These are phyloP conservation scores for Xylaria sp. DNA, from an alignment of 2,329 filamentous ascomycete species.

Conservation along the genomic window DNA sequence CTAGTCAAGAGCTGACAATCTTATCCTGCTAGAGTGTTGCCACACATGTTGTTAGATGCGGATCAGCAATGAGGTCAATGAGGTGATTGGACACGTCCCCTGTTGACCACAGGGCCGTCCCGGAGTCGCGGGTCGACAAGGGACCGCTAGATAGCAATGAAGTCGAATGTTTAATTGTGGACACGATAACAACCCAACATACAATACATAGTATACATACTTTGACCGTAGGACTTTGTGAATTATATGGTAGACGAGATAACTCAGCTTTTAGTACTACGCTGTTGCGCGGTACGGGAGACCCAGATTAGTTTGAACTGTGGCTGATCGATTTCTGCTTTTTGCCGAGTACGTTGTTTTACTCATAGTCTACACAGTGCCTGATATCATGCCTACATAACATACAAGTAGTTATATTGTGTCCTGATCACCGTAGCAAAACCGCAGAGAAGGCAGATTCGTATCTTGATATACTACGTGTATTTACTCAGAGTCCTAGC, in stretches of 20 bases:
- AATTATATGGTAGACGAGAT: background rate
- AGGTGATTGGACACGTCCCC: slow-evolving; percentile 20
- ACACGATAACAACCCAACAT: background rate
- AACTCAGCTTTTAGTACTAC: background rate
- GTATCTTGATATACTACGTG: background rate
- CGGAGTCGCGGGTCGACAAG: slow-evolving; percentile 30
- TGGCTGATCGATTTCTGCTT: background rate
- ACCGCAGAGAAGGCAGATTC: background rate
- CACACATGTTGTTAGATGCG: slow-evolving; percentile 16
- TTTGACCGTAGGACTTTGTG: background rate
- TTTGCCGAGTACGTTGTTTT: background rate
- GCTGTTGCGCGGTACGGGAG: slow-evolving; percentile 2
- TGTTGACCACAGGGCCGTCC: slow-evolving; percentile 24
- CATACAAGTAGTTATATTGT: background rate
- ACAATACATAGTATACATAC: background rate
- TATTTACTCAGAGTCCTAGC: background rate
- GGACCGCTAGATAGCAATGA: slow-evolving; percentile 1
- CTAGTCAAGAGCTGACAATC: slow-evolving; percentile 10
- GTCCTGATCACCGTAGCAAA: background rate
- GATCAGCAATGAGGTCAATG: slow-evolving; percentile 4
- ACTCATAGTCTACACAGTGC: background rate
- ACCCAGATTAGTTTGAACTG: background rate
- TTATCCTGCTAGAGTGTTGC: slow-evolving; percentile 8
- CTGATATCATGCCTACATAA: background rate
- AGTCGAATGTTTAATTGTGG: background rate